Evolutionary conservation across 2,329 filamentous ascomycete species (phyloP), one percentile per base, ranked within the genome.

Genomic region (Aureobasidium sp.): DNA sequence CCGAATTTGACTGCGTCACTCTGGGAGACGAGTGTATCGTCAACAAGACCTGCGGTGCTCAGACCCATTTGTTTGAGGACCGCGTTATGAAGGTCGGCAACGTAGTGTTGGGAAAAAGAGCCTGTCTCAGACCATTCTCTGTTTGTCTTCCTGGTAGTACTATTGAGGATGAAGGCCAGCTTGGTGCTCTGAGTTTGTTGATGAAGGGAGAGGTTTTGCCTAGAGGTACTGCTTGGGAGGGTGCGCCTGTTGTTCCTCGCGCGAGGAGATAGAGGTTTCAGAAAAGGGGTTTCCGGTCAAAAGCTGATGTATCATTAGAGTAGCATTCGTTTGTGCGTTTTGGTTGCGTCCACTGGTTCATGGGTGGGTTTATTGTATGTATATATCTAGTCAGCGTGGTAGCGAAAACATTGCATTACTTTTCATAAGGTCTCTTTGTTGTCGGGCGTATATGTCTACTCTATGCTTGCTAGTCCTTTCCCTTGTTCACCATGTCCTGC

Each of bases 141-240:
- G 49, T 53, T 11, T 53, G 49, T 53, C 34, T 53, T 36, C 49
- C 49, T 27, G 49, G 49, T 27, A 53, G 49, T 17, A 41, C 22
- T 9, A 36, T 53, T 11, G 49, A 41, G 15, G 49, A 53, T 39
- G 49, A 36, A 39, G 49, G 31, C n/a, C 49, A 53, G 12, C 36
- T 53, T 17, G 49, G 49, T 25, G 15, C 22, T 39, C 12, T 53
- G 49, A 39, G 34, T 39, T 22, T 53, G 34, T 17, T 53, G 5
- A 53, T 53, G 49, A 53, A 53, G 36, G 49, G 49, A 29, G 49
- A 53, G 22, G 49, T 53, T 2, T 53, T 53, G 22, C 49, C 49
- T 25, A 27, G 20, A 25, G 49, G 36, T 1, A 53, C 49, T 39
- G 49, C 49, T 17, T 53, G 49, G 49, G 49, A 53, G 14, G 49